These are phyloP conservation scores for Achaetomium macrosporum DNA, from an alignment of 2,329 filamentous ascomycete species.

Conservation along the genomic window DNA sequence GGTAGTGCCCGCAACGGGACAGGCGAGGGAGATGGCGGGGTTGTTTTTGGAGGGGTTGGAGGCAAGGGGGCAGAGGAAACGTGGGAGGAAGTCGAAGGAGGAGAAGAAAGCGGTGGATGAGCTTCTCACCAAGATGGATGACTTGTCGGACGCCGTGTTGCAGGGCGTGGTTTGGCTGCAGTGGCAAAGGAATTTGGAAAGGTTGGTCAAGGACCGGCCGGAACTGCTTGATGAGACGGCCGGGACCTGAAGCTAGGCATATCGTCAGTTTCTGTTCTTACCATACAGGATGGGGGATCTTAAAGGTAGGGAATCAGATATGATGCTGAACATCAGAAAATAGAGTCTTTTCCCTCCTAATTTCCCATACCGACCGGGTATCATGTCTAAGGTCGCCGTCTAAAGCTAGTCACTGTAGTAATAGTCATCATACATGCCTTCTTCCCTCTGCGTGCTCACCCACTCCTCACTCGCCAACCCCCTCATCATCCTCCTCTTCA, in stretches of 20 bases:
- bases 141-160: constrained; percentile 72
- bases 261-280: no score
- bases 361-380: background rate
- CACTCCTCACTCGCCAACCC: constrained; percentile 57
- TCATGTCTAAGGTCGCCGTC: background rate
- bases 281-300: no score
- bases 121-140: constrained; percentile 61
- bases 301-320: no score
- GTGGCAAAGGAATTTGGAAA: constrained; percentile 58
- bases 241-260: no score
- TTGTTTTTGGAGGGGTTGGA: constrained; percentile 32
- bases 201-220: constrained; percentile 11
- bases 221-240: constrained; percentile 7
- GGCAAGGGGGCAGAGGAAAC: constrained; percentile 10
- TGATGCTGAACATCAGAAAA: background rate
- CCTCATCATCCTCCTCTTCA: constrained; percentile 52
- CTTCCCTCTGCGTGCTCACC: constrained; percentile 57
- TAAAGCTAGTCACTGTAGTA: constrained; percentile 43
- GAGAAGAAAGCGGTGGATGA: constrained; percentile 22
- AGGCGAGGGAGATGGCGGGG: constrained; percentile 32
- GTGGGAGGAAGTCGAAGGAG: constrained; percentile 1
- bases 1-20: constrained; percentile 28
- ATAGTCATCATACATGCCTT: constrained; percentile 50
- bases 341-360: background rate
- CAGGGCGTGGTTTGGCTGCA: constrained; percentile 72